These are phyloP conservation scores for Epichloe sp. DNA, from an alignment of 2,329 filamentous ascomycete genomes.

Conservation along the genomic window DNA sequence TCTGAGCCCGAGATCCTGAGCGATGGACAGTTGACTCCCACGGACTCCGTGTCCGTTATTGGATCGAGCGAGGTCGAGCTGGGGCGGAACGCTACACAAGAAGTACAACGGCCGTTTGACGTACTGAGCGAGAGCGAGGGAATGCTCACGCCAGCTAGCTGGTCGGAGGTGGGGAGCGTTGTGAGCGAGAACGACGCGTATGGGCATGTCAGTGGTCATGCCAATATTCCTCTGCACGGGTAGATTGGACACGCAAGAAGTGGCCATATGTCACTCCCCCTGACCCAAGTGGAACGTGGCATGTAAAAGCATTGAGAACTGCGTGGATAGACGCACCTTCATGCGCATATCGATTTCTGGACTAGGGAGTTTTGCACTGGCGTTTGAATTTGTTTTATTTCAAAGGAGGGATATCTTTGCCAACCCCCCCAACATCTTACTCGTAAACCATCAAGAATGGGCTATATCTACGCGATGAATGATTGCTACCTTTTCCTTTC, in stretches of 20 bases:
- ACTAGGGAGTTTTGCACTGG: too few species aligned
- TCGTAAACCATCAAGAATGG: too few species aligned
- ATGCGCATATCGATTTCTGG: too few species aligned
- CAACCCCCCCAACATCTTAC: too few species aligned
- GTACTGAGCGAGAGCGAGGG: slow-evolving; percentile 48
- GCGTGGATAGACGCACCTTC: too few species aligned
- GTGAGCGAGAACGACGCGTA: slow-evolving; percentile 40
- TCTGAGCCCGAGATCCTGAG: slow-evolving; percentile 40
- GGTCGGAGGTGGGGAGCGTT: slow-evolving; percentile 52
- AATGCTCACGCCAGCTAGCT: slow-evolving; percentile 46
- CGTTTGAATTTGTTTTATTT: too few species aligned
- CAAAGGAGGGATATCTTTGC: too few species aligned
- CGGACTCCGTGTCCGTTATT: slow-evolving; percentile 42
- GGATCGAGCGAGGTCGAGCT: slow-evolving; percentile 35
- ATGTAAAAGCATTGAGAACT: too few species aligned
- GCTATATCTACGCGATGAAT: too few species aligned
- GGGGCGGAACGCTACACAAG: slow-evolving; percentile 29
- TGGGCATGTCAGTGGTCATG: slow-evolving; percentile 16
- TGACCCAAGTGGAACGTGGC: too few species aligned
- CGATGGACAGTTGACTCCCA: slow-evolving; percentile 43
- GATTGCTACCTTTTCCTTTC: too few species aligned
- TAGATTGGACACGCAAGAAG: neutral
- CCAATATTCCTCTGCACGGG: neutral
- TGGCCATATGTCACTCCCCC: too few species aligned
- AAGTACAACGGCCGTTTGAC: slow-evolving; percentile 32